Evolutionary conservation across 495 filamentous ascomycete genomes (phyloP), one percentile per base, ranked within the genome.

Genomic region (Glarea lozoyensis): DNA sequence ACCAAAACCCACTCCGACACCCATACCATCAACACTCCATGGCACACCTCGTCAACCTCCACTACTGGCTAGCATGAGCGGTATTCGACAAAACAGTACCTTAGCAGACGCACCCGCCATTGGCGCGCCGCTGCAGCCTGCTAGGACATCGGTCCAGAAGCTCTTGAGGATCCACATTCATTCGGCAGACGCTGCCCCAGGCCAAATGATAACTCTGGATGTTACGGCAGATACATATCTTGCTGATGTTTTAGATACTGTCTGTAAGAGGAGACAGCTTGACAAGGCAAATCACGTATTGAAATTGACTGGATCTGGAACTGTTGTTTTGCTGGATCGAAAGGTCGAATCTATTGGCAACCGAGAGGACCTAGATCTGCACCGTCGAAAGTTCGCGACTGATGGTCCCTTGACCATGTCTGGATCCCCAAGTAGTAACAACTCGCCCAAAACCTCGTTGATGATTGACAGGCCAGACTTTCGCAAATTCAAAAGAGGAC

Each of bases 191-290:
- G 53, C 64, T 2, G 60, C 69, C 1, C 64, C 73, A 1, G 73
- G 71, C 7, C 73, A 76, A 43, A 76, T 76, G 70, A 77, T 83
- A 33, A 84, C 83, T 1, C 66, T 96, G 11, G 84, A 88, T 53
- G 85, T 89, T 16, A 89, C 86, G 3, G 89, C 87, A 2, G 92
- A 96, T 54, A 96, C 86, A 27, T 97, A 94, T 57, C 78, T 98
- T 20, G 88, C 87, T 11, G 92, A 98, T 60, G 79, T 97, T 20
- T 73, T 95, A 31, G 89, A 96, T 51, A 75, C 76, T n/a, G 82
- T 89, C 2, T 97, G 92, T 58, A 81, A 86, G 42, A 84, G 87
- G 55, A 81, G 93, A 59, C 80, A 88, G 13, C 68, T 97, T 6
- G 92, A 97, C 59, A 94, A 92, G 65, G 84, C 74, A 0, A 83